Evolutionary conservation across 169 alveolate species (phyloP), one percentile per base, ranked within the genome.

Genomic region (Plasmodium fragile): DNA sequence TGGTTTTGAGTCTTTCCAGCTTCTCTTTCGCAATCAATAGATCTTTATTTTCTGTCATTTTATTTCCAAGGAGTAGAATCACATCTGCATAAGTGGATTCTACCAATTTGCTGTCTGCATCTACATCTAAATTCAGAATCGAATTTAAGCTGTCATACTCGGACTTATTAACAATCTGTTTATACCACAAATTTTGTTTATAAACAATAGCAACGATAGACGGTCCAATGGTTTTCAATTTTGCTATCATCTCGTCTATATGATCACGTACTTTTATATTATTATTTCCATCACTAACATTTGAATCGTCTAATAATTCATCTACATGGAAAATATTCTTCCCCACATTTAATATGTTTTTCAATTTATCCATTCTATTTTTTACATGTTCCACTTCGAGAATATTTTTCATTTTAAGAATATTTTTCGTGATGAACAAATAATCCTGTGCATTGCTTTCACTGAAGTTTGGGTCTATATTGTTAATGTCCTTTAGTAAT

Each of bases 71-170:
- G 6, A 89, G 72, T 1, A 65, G 52, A 11, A 89, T 39, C 25
- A 89, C 94, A 25, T 89, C 94, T 78, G 34, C 36, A 49, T 89
- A 89, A 1, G 72, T 43, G 28, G 81, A 28, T 65, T 89, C 94
- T 32, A 79, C 70, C 16, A 55, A n/a, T 41, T 89, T 85, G 34
- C 32, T 78, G 34, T 18, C 73, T 55, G 82, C 90, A 53, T 89
- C 94, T 78, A 89, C 53, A 45, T 89, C 89, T 34, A 89, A 13
- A 52, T 89, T 89, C 49, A 89, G 55, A 41, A 89, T 59, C 8
- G 94, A 89, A 89, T 89, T 77, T 55, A 89, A n/a, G 59, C 94
- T 89, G 28, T 89, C 94, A 72, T 89, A 89, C 71, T 89, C 94
- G 4, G 94, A 89, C 36, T 89, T 89, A 82, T 89, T 89, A 53